Conservation (phyloP, 2,329 filamentous ascomycete genomes). For the Neofusicoccum cordaticola region DNA sequence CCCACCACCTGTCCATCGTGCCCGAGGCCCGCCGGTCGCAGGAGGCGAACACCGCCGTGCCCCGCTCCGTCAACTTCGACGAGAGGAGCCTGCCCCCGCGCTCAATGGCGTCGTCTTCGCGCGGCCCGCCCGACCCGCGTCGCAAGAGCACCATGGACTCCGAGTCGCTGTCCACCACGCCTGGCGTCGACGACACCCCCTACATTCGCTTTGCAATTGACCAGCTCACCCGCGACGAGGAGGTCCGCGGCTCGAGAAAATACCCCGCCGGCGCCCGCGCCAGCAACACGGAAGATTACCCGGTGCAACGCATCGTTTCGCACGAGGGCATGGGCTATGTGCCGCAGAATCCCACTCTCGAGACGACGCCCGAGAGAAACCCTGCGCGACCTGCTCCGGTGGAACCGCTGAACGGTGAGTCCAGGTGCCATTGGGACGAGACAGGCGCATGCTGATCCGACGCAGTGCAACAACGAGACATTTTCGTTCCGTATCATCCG, state of each 20-base stretch:
- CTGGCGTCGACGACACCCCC: slow-evolving; percentile 78
- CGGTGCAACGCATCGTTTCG: slow-evolving; percentile 50
- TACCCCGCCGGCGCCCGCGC: slow-evolving; percentile 35
- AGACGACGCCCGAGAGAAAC: background rate
- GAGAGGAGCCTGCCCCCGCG: slow-evolving; percentile 18
- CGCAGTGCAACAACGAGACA: slow-evolving; percentile 21
- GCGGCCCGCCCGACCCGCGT: slow-evolving; percentile 1
- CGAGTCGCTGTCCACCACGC: slow-evolving; percentile 43
- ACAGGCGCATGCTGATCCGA: background rate
- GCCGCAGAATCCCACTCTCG: background rate
- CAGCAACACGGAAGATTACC: slow-evolving; percentile 42
- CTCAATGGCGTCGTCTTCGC: background rate
- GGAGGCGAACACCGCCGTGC: background rate
- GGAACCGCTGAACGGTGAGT: slow-evolving; percentile 5
- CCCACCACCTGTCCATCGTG: slow-evolving; percentile 11
- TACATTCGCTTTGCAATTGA: slow-evolving; percentile 90
- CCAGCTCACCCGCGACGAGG: slow-evolving; percentile 73
- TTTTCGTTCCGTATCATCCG: slow-evolving; percentile 33
- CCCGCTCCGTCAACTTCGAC: slow-evolving; percentile 32
- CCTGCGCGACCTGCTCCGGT: slow-evolving; percentile 8
- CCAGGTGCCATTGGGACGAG: background rate
- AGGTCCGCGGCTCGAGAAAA: slow-evolving; percentile 55
- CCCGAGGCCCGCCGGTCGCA: slow-evolving; percentile 7
- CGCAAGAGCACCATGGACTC: slow-evolving; percentile 24
- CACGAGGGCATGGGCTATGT: slow-evolving; percentile 24